These are phyloP conservation scores for Sphagnum magellanicum DNA, from an alignment of 228 moss, liverwort and hornwort genomes.

Conservation along the genomic window DNA sequence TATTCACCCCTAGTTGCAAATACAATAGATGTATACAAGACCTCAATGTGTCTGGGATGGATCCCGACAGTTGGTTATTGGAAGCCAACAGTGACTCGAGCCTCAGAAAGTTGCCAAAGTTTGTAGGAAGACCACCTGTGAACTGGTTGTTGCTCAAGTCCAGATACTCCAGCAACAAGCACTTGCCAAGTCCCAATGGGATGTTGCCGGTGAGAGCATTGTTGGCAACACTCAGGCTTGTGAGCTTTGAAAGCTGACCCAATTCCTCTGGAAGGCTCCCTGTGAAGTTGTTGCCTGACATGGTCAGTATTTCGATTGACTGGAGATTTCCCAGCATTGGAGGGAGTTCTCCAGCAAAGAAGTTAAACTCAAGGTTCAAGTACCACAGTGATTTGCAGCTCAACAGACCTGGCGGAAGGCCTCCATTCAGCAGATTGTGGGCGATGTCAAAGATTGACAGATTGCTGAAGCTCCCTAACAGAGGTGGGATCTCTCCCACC, in stretches of 20 bases:
- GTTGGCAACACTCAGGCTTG: conserved; percentile 43
- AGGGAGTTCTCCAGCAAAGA: conserved; percentile 55
- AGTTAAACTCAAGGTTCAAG: conserved; percentile 50
- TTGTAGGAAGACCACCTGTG: conserved; percentile 42
- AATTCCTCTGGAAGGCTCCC: conserved; percentile 46
- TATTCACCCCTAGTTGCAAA: conserved; percentile 37
- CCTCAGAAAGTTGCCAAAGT: conserved; percentile 29
- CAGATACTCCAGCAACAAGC: conserved; percentile 46
- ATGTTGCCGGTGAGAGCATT: conserved; percentile 50
- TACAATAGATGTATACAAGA: conserved; percentile 18
- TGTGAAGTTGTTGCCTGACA: conserved; percentile 44
- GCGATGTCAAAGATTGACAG: conserved; percentile 26
- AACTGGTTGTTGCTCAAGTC: conserved; percentile 54
- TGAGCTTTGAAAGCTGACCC: conserved; percentile 41
- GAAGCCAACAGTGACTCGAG: conserved; percentile 12
- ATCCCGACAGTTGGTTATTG: conserved; percentile 40
- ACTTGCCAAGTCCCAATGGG: conserved; percentile 54
- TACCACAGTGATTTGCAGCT: conserved; percentile 44
- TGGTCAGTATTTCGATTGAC: conserved; percentile 48
- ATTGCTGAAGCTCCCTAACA: conserved; percentile 29
- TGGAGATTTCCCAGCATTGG: conserved; percentile 31
- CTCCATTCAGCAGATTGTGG: conserved; percentile 41
- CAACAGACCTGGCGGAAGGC: conserved; percentile 44
- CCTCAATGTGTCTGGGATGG: conserved; percentile 26
- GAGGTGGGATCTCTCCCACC: conserved; percentile 55